These are phyloP conservation scores for Cydonia oblonga DNA, from an alignment of 331 rosid genomes.

Conservation along the genomic window DNA sequence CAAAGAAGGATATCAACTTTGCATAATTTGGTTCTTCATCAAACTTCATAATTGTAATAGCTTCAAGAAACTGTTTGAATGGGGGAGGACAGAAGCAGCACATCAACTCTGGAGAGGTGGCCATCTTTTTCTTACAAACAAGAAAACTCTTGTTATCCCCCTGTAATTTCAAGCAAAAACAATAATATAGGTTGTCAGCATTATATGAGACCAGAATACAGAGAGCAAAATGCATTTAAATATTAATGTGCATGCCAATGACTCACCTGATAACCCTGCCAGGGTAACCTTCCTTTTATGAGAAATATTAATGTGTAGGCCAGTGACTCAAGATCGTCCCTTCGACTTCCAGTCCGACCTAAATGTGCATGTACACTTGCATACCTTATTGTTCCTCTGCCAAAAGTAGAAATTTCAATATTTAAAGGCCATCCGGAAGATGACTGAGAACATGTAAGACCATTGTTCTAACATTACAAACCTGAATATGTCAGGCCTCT, in stretches of 20 bases:
- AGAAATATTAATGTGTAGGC: constrained; percentile 92
- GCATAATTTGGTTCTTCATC: constrained; percentile 96
- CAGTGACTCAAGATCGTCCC: constrained; percentile 89
- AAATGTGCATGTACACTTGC: constrained; percentile 97
- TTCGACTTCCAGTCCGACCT: constrained; percentile 91
- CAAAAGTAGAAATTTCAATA: constrained; percentile 13
- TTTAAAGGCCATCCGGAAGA: neutral
- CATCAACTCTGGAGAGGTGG: constrained; percentile 84
- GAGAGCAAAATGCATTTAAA: neutral
- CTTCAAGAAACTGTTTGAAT: constrained; percentile 82
- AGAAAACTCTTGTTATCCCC: constrained; percentile 97
- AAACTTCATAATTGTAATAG: constrained; percentile 75
- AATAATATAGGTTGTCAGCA: neutral
- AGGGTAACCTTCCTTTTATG: constrained; percentile 81
- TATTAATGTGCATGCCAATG: neutral
- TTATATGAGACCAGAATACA: constrained; percentile 2
- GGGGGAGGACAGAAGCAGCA: constrained; percentile 89
- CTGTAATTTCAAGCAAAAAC: constrained; percentile 28
- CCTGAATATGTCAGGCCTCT: constrained; percentile 96
- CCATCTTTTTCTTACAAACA: constrained; percentile 90
- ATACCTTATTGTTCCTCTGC: constrained; percentile 92
- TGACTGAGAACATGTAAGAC: neutral
- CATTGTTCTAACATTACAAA: constrained; percentile 15
- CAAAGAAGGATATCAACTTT: constrained; percentile 71
- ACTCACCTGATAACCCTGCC: constrained; percentile 95